phyloP scores from a whole-genome alignment of 805 yeast species.

The Candida khao-thaluensis region DNA sequence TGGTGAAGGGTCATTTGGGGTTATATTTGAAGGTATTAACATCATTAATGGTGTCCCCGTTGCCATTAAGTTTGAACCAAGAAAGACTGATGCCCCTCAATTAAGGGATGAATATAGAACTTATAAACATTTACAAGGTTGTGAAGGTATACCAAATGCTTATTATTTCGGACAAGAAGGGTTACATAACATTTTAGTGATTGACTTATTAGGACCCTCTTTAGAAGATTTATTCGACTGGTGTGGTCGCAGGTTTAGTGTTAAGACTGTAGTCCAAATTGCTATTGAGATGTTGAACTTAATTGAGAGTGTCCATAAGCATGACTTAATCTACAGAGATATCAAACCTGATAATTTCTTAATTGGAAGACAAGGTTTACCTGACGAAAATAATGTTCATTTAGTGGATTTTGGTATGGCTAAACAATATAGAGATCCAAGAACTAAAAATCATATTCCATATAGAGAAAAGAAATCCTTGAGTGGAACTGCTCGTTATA shows the following conservation, averaged over 20 bases:
- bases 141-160: constrained; percentile 90
- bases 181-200: constrained; percentile 89
- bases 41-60: constrained; percentile 89
- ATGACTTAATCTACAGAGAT: constrained; percentile 90
- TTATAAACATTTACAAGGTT: constrained; percentile 82
- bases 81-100: constrained; percentile 97
- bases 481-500: constrained; percentile 98
- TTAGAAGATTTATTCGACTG: constrained; percentile 96
- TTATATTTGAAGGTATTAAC: constrained; percentile 93
- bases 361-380: constrained; percentile 83
- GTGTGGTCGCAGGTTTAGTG: constrained; percentile 89
- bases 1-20: constrained; percentile 98
- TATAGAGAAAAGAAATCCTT: constrained; percentile 93
- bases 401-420: constrained; percentile 99
- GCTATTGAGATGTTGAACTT: constrained; percentile 92
- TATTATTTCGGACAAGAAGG: constrained; percentile 99
- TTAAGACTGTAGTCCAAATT: constrained; percentile 88
- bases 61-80: constrained; percentile 95
- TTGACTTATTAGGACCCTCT: constrained; percentile 93
- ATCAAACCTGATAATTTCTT: constrained; percentile 97
- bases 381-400: constrained; percentile 81
- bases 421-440: constrained; percentile 94
- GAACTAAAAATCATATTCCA: constrained; percentile 92
- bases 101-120: constrained; percentile 94
- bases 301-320: constrained; percentile 83